Evolutionary conservation across 495 filamentous ascomycete species (phyloP), one percentile per base, ranked within the genome.

Genomic region (Amorphotheca resinae): DNA sequence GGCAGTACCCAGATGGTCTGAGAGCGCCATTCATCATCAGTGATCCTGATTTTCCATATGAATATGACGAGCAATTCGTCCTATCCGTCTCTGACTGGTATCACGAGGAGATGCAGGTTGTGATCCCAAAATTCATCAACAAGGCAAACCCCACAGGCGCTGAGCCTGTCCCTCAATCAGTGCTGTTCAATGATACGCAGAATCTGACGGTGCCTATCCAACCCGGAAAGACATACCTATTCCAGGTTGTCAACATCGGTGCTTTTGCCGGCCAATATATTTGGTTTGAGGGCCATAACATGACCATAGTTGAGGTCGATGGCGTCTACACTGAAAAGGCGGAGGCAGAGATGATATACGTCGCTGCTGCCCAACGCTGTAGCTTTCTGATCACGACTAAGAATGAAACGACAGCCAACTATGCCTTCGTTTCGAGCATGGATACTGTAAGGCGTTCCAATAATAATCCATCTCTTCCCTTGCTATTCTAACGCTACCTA

Each of bases 141-240:
- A 69, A 70, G 33, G 55, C 59, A 44, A 73, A 83, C 64, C 68
- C 72, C 40, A 74, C 66, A 4, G 73, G 73, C 2, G 67, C 71
- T 20, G 81, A 84, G 48, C 82, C 79, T 1, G 61, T 85, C 4
- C 81, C 81, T 0, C 58, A 85, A 33, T 63, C 74, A 51, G 44
- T 38, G 22, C 42, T 56, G n/a, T 28, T 56, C 21, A 56, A 56
- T 30, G 53, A 56, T 34, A 78, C 69, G 0, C 53, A 66, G 50
- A 70, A 77, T 45, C 53, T 67, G 4, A 73, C 61, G 12, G 47
- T 86, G 6, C 32, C 65, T 0, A 69, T 86, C 1, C 42, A 77
- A 42, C 73, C 86, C 0, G 78, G 77, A 9, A 88, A 80, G 56
- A 93, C 84, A 0, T 94, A 94, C 45, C 64, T 88, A 9, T 69